Evolutionary conservation across 768 basidiomycete genomes (phyloP), one percentile per base, ranked within the genome.

Genomic region (Paxillus involutus): DNA sequence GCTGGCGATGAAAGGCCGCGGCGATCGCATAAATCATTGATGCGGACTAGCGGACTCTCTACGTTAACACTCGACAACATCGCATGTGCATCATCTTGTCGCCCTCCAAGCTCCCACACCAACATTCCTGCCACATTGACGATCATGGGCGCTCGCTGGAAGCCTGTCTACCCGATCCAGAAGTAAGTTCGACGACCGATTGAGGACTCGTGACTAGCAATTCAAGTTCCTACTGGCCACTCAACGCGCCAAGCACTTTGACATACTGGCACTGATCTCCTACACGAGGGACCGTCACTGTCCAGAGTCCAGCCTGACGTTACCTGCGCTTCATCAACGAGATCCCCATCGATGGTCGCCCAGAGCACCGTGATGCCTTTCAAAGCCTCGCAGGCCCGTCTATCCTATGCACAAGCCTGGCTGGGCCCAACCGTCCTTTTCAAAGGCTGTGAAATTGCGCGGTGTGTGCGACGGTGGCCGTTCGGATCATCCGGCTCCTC

Each of bases 401-500:
- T 52, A 43, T 45, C 51, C 16, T 37, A 73, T 45, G 79, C 81
- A 49, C 85, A 87, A 26, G 26, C 26, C 62, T 88, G 86, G 87
- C 77, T 83, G 49, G 80, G 82, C 66, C 71, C 88, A 86, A 65
- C 82, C 84, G 52, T 73, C 86, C 10, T 85, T 84, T 63, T 70
- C 73, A 1, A 75, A 76, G 47, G 84, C 84, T 17, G 73, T 77
- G 3, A 80, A 84, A 56, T 74, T 77, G 53, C 85, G 82, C 58
- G 1, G 11, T 9, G 9, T 24, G 5, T n/a, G n/a, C n/a, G n/a
- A n/a, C n/a, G n/a, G n/a, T n/a, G n/a, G n/a, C n/a, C 71, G 84
- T 84, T 63, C 57, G 79, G 32, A 54, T 37, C 35, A 74, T 14
- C 29, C 44, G 32, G 35, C 37, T 35, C 26, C 13, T 35, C 9